Base-by-base conservation (phyloP, 305 asterid species). In the Fraxinus latifolia region DNA sequence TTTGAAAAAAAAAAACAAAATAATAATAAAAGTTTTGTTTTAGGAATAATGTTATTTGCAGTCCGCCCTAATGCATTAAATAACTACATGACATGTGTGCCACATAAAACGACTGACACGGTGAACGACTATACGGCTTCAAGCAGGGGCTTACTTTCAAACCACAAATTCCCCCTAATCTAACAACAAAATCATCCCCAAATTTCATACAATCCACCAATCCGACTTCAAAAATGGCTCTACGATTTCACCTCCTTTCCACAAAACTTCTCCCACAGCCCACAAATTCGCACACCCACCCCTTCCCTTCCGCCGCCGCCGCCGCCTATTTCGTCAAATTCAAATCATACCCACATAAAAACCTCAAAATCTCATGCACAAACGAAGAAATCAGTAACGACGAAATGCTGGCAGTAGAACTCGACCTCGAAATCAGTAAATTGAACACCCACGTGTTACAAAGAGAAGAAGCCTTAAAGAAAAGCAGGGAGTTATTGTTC, bases 401-500 rank as follows among this genome's bases (percentile, higher is more conserved):
- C 71, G 87, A 85, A 79, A 83, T 81, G 53, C 90, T 94, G 50
- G 91, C 94, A 8, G 17, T 71, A 74, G 92, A 89, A 50, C 87
- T 94, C 25, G 87, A 85, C 72, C 37, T 79, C 11, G 91, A 90
- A 79, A 86, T 93, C 34, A 87, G 78, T 36, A 91, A 85, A 76
- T 23, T 90, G 19, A 91, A 83, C 27, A 37, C 89, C 82, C 79
- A 77, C 15, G 31, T 12, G 5, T 60, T 84, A 6, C 90, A 85
- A 58, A 86, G 88, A 62, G 90, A 89, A 44, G 92, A 90, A 36
- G 98, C 98, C 3, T 44, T 95, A 77, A 84, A 82, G 80, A 92
- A 89, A 78, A 89, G 97, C 95, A 91, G 84, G 72, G 86, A 91
- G 82, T 88, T 95, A 21, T 83, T 95, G 73, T 92, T 91, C 87